Evolutionary conservation across 2,329 filamentous ascomycete species (phyloP), one percentile per base, ranked within the genome.

Genomic region (Proliferodiscus dingleyae): DNA sequence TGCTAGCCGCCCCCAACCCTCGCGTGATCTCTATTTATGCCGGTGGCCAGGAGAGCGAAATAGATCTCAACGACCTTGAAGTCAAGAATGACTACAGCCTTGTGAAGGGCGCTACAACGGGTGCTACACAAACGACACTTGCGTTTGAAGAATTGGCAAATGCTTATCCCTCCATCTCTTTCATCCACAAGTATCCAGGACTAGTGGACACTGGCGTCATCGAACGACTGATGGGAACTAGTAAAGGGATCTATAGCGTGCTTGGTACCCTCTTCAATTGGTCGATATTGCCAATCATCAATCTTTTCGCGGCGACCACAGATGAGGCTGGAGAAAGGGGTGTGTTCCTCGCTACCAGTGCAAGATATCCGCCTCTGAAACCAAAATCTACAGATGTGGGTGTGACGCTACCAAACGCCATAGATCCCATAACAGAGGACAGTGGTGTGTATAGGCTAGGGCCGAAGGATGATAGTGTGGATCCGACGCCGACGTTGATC

Each of bases 11-110:
- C 2, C 63, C 78, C 3, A 47, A 46, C 3, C 69, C 73, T 0
- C 73, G 78, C 7, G 76, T 81, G 7, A 69, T 82, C 23, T 72
- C 66, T 15, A 73, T 82, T 13, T 63, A 77, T 0, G 73, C 70
- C 0, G 78, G 68, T 4, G 72, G 74, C 13, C 67, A 70, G 30
- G 79, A 82, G 64, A 71, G 70, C 3, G 62, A 78, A 5, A 63
- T 68, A 1, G 62, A 71, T 41, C 69, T 78, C 47, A 66, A 74
- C 19, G 68, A 71, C 37, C 65, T 61, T 39, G 69, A 61, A 49
- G 29, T 59, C 3, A 54, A 53, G 16, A 53, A 58, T 41, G 63
- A 62, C 43, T 64, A 66, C 56, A 66, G 57, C 49, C 60, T 65
- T 53, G 57, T 46, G n/a, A 69, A 66, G 10, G 61, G 64, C 9